phyloP scores from a whole-genome alignment of 2,329 filamentous ascomycete species.

The Colletotrichum gigasporum region DNA sequence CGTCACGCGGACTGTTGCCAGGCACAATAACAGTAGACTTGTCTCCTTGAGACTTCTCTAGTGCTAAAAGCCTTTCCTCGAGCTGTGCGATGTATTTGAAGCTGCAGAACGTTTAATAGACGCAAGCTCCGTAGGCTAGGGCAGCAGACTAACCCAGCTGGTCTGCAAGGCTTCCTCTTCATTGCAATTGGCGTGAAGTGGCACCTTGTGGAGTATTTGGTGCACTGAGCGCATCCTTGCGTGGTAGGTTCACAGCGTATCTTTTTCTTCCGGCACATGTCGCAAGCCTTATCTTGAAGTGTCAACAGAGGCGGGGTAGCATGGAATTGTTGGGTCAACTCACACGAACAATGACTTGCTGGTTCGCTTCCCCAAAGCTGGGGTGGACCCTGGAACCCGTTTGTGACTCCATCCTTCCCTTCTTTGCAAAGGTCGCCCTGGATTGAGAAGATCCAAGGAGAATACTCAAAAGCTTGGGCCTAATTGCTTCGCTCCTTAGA shows the following conservation, averaged over 20 bases:
- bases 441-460: too few relatives aligned
- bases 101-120: conserved; percentile 15
- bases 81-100: conserved; percentile 33
- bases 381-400: too few relatives aligned
- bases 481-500: too few relatives aligned
- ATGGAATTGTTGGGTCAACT: too few relatives aligned
- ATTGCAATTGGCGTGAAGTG: conserved; percentile 40
- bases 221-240: conserved; percentile 39
- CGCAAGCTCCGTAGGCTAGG: background rate
- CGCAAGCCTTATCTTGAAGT: conserved; percentile 35
- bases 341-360: too few relatives aligned
- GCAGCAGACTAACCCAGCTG: conserved; percentile 34
- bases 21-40: background rate
- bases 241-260: conserved; percentile 38
- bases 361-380: too few relatives aligned
- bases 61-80: conserved; percentile 31
- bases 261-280: conserved; percentile 42
- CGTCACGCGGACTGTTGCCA: background rate
- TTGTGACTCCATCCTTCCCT: too few relatives aligned
- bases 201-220: conserved; percentile 36
- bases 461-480: too few relatives aligned
- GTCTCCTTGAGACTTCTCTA: conserved; percentile 25
- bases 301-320: too few relatives aligned
- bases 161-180: conserved; percentile 35
- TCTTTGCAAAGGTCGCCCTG: too few relatives aligned